These are phyloP conservation scores for Fomitopsis serialis DNA, from an alignment of 768 basidiomycete genomes.

Conservation along the genomic window DNA sequence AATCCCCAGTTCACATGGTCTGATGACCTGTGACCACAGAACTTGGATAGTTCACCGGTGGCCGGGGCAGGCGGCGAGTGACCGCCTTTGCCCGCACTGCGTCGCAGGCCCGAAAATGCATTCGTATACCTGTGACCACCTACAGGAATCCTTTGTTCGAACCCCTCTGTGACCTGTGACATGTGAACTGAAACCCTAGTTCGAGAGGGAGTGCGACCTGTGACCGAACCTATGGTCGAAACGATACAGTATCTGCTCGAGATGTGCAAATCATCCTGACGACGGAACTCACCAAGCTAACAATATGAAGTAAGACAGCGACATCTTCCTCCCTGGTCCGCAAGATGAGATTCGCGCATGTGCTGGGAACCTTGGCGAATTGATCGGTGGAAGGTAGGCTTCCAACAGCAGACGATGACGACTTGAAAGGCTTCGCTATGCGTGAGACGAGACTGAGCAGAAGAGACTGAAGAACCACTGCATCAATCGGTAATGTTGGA, in stretches of 20 bases:
- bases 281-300: slow-evolving; percentile 43
- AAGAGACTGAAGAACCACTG: slow-evolving; percentile 58
- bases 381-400: background rate
- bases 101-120: too few species aligned
- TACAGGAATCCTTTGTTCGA: too few species aligned
- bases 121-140: too few species aligned
- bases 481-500: slow-evolving; percentile 53
- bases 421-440: background rate
- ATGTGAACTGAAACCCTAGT: too few species aligned
- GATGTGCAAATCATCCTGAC: background rate
- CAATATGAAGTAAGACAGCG: slow-evolving; percentile 49
- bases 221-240: too few species aligned
- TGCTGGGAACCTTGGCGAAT: background rate
- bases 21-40: too few species aligned
- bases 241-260: background rate
- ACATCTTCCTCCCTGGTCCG: slow-evolving; percentile 65
- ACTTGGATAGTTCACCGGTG: too few species aligned
- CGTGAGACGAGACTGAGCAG: slow-evolving; percentile 58
- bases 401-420: background rate
- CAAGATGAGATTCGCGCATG: slow-evolving; percentile 51
- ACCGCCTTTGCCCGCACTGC: too few species aligned
- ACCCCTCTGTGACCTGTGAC: too few species aligned
- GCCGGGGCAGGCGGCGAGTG: too few species aligned
- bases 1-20: too few species aligned
- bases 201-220: too few species aligned